A percentile compares a stretch with the other conserved stretches of the same genome.
phyloP scores from a whole-genome alignment of 306 rosid species.

The Oemleria cerasiformis region DNA sequence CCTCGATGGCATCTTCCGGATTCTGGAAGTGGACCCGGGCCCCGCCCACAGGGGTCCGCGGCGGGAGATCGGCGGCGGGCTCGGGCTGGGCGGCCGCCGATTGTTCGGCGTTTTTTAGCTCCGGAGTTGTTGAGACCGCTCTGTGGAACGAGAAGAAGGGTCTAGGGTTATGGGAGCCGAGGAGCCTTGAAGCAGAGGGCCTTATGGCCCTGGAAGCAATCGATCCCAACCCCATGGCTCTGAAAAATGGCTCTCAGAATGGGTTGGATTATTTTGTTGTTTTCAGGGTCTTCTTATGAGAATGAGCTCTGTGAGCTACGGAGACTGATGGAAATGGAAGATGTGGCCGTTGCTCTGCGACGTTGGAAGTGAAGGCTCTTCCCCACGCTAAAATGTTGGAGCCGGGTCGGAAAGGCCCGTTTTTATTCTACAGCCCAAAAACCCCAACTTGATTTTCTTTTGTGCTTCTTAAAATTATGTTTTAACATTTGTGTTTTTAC shows the following conservation, averaged over 20 bases:
- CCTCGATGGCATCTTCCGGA: slow-evolving; percentile 91
- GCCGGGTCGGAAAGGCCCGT: neutral
- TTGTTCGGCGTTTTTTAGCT: slow-evolving; percentile 62
- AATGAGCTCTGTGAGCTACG: neutral
- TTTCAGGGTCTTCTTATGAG: neutral
- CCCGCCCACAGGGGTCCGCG: slow-evolving; percentile 64
- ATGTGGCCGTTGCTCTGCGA: neutral
- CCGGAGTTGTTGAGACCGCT: slow-evolving; percentile 68
- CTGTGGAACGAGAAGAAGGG: slow-evolving; percentile 40
- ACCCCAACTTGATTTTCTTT: too few relatives aligned
- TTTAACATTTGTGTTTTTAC: too few relatives aligned
- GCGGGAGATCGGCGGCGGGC: slow-evolving; percentile 43
- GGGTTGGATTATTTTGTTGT: neutral
- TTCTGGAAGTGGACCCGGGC: slow-evolving; percentile 74
- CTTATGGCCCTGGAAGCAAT: slow-evolving; percentile 66
- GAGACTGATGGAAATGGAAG: neutral
- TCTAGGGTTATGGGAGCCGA: slow-evolving; percentile 45
- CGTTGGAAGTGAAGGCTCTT: neutral
- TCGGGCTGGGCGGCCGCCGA: slow-evolving; percentile 54
- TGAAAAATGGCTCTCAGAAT: neutral
- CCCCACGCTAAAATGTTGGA: neutral
- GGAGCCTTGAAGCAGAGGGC: slow-evolving; percentile 57
- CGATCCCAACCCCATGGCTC: slow-evolving; percentile 77
- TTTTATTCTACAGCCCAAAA: neutral
- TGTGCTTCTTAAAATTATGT: too few relatives aligned